Percentiles rank a stretch among this genome's conserved stretches.
phyloP scores from a whole-genome alignment of 768 basidiomycete species.

The Suillus weaverae region DNA sequence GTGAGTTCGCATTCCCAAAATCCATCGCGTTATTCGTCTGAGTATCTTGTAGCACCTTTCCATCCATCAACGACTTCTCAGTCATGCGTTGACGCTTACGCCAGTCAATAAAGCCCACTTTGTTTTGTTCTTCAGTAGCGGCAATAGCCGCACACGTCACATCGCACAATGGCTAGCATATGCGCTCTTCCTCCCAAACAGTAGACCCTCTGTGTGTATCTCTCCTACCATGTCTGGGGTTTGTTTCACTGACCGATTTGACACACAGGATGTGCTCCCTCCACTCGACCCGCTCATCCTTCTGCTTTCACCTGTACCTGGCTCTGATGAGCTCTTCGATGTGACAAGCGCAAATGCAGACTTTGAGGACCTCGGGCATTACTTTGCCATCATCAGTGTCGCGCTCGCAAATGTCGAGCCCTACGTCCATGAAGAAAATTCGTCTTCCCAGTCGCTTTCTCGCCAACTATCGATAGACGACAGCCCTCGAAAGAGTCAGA shows the following conservation, averaged over 20 bases:
- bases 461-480: constrained; percentile 15
- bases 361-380: constrained; percentile 58
- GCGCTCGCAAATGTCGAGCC: constrained; percentile 58
- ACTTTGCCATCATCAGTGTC: constrained; percentile 56
- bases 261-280: constrained; percentile 45
- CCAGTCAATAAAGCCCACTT: constrained; percentile 52
- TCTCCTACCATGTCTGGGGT: not conserved
- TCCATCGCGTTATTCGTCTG: not conserved
- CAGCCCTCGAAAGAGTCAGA: constrained; percentile 31
- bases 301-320: constrained; percentile 47
- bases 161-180: constrained; percentile 63
- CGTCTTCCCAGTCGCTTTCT: constrained; percentile 13
- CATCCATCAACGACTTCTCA: constrained; percentile 46
- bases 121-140: constrained; percentile 51
- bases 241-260: not conserved
- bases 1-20: constrained; percentile 17
- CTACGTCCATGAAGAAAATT: constrained; percentile 53
- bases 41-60: constrained; percentile 42
- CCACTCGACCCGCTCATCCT: constrained; percentile 50
- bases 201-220: constrained; percentile 14
- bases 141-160: constrained; percentile 48
- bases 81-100: constrained; percentile 39
- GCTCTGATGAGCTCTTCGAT: constrained; percentile 49
- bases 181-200: constrained; percentile 20
- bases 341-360: constrained; percentile 54